Base-by-base conservation (phyloP, 495 filamentous ascomycete species). In the Rostrohypoxylon terebratum region DNA sequence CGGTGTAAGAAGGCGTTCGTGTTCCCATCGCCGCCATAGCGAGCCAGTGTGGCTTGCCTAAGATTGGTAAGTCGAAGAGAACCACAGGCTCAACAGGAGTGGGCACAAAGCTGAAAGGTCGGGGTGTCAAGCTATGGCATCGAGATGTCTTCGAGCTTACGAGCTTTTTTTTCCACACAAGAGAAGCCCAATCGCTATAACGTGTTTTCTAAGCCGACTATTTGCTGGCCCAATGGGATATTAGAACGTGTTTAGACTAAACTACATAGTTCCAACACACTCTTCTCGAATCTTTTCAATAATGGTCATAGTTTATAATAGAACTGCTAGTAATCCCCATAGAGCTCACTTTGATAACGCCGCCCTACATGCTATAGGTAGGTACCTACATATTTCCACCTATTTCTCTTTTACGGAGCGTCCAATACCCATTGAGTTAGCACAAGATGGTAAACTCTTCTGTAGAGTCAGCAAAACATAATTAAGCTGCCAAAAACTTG, bases 191-290 rank as follows among this genome's bases (percentile, higher is more conserved):
- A 71, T 71, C 44, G n/a, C 59, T 71, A 73, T 69, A 70, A 54
- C 57, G 44, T 74, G 42, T 66, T 59, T 50, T 59, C 60, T 53
- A 20, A 63, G 51, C 57, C 18, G 42, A 54, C 42, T 54, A 65
- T 70, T 66, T 36, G 61, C 54, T 65, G 58, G 63, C 38, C 71
- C 67, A 74, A 74, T 74, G 23, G 48, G 67, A 34, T 48, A 63
- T 33, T 58, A 63, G 55, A 70, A 74, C 68, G 72, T 71, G 68
- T 50, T 48, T 59, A 10, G 31, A 50, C 48, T 64, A 60, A 13
- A 68, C 51, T 47, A 54, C 59, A 68, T 63, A 68, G 42, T 59
- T 71, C 45, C 58, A 50, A 55, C 53, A 51, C 34, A 44, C n/a
- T n/a, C 54, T 18, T 68, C 50, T 33, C 55, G 55, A 64, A 47